phyloP scores from a whole-genome alignment of 139 green algal genomes.

The Chlamydomonas schloesseri region DNA sequence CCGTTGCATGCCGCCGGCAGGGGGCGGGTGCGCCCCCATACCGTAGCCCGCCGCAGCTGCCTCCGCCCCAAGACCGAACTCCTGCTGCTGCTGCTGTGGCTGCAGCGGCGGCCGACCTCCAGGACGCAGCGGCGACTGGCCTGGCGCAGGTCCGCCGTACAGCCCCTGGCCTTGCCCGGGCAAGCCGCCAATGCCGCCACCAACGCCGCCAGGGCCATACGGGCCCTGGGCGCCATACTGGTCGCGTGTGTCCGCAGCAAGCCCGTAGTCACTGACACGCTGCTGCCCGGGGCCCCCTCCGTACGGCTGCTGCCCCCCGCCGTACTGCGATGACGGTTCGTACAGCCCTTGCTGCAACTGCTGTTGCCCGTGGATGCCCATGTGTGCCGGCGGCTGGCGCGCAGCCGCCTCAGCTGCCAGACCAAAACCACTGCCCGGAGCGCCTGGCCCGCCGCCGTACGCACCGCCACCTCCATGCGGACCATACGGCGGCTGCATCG shows the following conservation, averaged over 20 bases:
- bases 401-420: not conserved
- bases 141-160: not conserved
- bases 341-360: conserved; percentile 13
- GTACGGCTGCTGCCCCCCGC: conserved; percentile 4
- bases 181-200: no score
- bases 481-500: not conserved
- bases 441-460: no score
- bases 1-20: not conserved
- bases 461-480: not conserved
- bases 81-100: not conserved
- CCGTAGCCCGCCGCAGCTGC: not conserved
- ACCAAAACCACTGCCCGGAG: not conserved
- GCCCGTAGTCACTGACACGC: not conserved
- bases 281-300: not conserved
- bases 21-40: not conserved
- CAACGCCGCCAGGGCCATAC: not conserved
- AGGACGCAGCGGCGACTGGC: no score
- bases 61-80: conserved; percentile 18
- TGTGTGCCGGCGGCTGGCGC: not conserved
- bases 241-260: not conserved
- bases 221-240: not conserved
- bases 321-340: not conserved
- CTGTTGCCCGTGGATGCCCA: not conserved
- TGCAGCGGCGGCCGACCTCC: not conserved
- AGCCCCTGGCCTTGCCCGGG: not conserved